Evolutionary conservation across 805 yeast genomes (phyloP).

Genomic region (Candida ulmi): DNA sequence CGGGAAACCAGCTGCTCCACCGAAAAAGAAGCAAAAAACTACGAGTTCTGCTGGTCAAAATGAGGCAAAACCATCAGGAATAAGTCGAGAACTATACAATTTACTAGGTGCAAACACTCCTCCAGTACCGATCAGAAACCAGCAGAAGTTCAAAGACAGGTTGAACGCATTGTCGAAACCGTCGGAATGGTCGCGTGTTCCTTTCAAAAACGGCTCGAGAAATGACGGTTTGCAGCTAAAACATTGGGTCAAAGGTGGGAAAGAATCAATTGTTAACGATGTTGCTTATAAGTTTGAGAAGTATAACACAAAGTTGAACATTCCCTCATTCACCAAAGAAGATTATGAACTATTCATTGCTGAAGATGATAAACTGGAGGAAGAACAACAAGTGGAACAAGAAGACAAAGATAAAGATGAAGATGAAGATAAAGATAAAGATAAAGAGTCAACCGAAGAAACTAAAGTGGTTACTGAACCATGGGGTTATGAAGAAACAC

Average conservation of each 20-base stretch:
- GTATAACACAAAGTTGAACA: constrained; percentile 59
- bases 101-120: constrained; percentile 91
- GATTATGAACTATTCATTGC: constrained; percentile 51
- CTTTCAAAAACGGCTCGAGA: constrained; percentile 53
- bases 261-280: constrained; percentile 22
- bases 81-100: constrained; percentile 85
- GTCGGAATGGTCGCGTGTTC: constrained; percentile 75
- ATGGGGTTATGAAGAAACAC: constrained; percentile 79
- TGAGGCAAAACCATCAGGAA: constrained; percentile 44
- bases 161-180: constrained; percentile 57
- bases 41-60: constrained; percentile 7
- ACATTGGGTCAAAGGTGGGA: constrained; percentile 86
- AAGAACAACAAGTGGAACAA: neutral
- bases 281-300: constrained; percentile 66
- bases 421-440: constrained; percentile 9
- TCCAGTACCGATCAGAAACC: constrained; percentile 55
- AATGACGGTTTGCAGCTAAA: constrained; percentile 45
- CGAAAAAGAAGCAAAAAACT: neutral
- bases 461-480: constrained; percentile 15
- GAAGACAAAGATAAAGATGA: constrained; percentile 6
- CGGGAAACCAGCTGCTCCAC: constrained; percentile 17
- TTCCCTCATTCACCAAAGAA: constrained; percentile 63
- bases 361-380: constrained; percentile 12
- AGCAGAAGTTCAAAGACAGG: constrained; percentile 55
- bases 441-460: constrained; percentile 17